Conservation (phyloP, 441 rosid genomes). For the Theobroma grandiflorum region DNA sequence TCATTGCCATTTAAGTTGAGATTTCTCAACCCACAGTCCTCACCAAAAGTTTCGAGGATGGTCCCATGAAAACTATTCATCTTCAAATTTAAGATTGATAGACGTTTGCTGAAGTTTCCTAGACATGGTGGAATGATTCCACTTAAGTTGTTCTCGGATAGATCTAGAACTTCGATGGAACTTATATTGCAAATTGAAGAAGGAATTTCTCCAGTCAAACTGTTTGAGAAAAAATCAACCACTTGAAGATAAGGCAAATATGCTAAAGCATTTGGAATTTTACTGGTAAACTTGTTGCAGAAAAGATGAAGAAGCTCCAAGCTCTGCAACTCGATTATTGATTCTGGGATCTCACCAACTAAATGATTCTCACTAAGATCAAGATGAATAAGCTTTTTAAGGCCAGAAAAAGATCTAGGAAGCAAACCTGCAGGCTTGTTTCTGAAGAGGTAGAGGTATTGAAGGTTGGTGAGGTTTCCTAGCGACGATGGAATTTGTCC, state of each 20-base stretch:
- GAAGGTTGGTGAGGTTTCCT: too few species aligned
- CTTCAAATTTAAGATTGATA: constrained; percentile 24
- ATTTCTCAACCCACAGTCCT: neutral
- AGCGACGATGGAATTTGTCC: constrained; percentile 71
- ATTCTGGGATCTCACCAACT: constrained; percentile 74
- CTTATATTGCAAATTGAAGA: too few species aligned
- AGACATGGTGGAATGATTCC: too few species aligned
- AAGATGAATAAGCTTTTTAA: too few species aligned
- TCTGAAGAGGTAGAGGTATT: too few species aligned
- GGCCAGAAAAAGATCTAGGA: too few species aligned
- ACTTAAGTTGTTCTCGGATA: too few species aligned
- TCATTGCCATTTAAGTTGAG: constrained; percentile 21
- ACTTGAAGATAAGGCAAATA: constrained; percentile 74
- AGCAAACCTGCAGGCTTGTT: too few species aligned
- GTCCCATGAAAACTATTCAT: constrained; percentile 14
- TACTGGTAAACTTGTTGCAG: constrained; percentile 71
- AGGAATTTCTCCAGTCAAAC: too few species aligned
- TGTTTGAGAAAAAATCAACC: constrained; percentile 84
- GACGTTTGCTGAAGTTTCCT: neutral
- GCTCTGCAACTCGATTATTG: constrained; percentile 45
- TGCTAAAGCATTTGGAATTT: constrained; percentile 60
- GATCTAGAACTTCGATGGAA: too few species aligned
- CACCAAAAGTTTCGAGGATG: constrained; percentile 9
- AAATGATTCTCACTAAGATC: constrained; percentile 76
- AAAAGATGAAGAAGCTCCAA: constrained; percentile 92